Evolutionary conservation across 257 asterid species (phyloP), one percentile per base, ranked within the genome.

Genomic region (Linderniella brevidens): DNA sequence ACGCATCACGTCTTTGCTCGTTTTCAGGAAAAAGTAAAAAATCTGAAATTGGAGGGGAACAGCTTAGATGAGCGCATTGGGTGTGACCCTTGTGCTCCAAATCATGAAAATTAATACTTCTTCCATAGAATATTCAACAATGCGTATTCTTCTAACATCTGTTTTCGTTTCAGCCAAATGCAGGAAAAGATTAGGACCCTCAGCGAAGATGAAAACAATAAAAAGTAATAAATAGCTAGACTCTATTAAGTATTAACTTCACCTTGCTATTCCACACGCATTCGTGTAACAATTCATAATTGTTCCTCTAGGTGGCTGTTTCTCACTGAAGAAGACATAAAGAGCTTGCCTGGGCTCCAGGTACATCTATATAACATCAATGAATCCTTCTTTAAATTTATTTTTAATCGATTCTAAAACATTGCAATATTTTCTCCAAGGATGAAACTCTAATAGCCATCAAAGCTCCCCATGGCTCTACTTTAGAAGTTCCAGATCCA

Each of bases 391-490:
- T 2, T 25, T 6, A n/a, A 43, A 35, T 46, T 35, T 47, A 9
- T 13, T 19, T 15, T 46, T 55, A 41, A 52, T 48, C 11, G 38
- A 38, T 57, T 32, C 53, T 61, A 53, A 52, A 42, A 49, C 19
- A 36, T 38, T 13, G 9, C 45, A 38, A 56, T 16, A 41, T 60
- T 29, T 25, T 59, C 55, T n/a, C 16, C 56, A 74, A 84, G 95
- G 78, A 81, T 56, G 92, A 88, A 75, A 88, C 96, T 37, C 64
- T 88, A 67, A 84, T 88, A 58, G 98, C 92, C 42, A 67, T 88
- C 61, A 84, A 88, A 68, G 94, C 96, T 76, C 98, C 96, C 13
- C 98, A 76, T 61, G 98, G 94, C 16, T 80, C 94, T 49, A 84
- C 94, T 49, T 70, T 88, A 71, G 94, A 84, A 75, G 98, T 84